These are phyloP conservation scores for Pezicula radicicola DNA, from an alignment of 2,329 filamentous ascomycete genomes.

Conservation along the genomic window DNA sequence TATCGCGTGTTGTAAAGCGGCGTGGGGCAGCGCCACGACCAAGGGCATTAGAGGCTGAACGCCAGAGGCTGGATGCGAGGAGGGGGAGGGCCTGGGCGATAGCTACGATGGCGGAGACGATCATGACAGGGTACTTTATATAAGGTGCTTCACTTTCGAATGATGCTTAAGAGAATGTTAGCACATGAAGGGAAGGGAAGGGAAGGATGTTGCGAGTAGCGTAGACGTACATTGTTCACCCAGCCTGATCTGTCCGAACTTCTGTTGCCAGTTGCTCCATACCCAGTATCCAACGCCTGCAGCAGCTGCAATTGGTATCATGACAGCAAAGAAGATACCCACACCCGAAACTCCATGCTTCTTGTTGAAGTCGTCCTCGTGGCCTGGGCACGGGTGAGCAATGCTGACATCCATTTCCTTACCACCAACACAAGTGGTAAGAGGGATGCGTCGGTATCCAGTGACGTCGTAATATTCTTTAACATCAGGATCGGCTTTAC, in stretches of 20 bases:
- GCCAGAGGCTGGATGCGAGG: constrained; percentile 70
- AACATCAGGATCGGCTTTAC: constrained; percentile 61
- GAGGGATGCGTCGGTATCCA: constrained; percentile 84
- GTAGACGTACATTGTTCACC: constrained; percentile 58
- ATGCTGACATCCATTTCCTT: constrained; percentile 64
- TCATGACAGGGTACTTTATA: constrained; percentile 79
- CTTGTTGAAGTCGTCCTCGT: constrained; percentile 79
- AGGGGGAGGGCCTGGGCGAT: constrained; percentile 64
- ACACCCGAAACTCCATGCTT: constrained; percentile 69
- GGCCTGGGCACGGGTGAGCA: constrained; percentile 66
- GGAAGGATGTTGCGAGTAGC: neutral
- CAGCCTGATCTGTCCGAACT: constrained; percentile 88
- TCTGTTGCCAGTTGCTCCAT: constrained; percentile 79
- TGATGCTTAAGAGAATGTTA: constrained; percentile 26
- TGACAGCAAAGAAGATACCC: constrained; percentile 81
- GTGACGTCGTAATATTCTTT: constrained; percentile 80
- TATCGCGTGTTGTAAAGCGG: constrained; percentile 80
- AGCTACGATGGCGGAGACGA: constrained; percentile 61
- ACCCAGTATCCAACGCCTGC: constrained; percentile 77
- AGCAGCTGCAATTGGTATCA: constrained; percentile 71
- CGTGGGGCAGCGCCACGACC: constrained; percentile 46
- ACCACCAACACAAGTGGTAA: constrained; percentile 82
- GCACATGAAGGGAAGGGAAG: constrained; percentile 9
- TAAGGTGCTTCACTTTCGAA: constrained; percentile 72
- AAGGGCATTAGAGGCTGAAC: constrained; percentile 51